Evolutionary conservation across 75 land plant genomes (phyloP).

Genomic region (Sequoiadendron giganteum): DNA sequence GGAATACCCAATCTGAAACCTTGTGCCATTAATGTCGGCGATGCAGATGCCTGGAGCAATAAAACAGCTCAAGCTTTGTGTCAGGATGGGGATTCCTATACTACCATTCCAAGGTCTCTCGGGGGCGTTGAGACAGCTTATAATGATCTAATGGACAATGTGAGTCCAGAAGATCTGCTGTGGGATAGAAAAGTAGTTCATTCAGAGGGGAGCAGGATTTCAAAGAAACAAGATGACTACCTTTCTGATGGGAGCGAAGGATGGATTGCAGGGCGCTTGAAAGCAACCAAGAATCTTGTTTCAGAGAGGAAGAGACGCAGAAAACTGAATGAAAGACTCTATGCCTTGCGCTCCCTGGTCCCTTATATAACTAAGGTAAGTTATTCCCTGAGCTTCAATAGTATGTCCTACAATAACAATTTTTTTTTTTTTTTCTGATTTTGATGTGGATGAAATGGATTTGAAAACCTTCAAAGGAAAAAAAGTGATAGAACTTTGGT

Average conservation of each 20-base stretch:
- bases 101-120: neutral
- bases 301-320: conserved; percentile 76
- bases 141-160: neutral
- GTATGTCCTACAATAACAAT: too few species aligned
- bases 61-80: neutral
- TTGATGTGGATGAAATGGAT: too few species aligned
- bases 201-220: neutral
- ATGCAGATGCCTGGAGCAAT: neutral
- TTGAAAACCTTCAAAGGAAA: too few species aligned
- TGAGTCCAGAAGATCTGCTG: neutral
- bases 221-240: neutral
- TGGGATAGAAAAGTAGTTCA: neutral
- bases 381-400: too few species aligned
- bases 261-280: neutral
- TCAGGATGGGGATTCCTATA: neutral
- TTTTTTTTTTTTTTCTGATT: too few species aligned
- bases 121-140: neutral
- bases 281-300: conserved; percentile 38
- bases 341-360: conserved; percentile 71
- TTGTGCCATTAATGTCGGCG: neutral
- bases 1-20: neutral
- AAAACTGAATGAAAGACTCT: conserved; percentile 86
- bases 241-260: neutral
- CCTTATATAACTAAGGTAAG: conserved; percentile 87
- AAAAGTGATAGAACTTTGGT: too few species aligned